These are phyloP conservation scores for Fragilariopsis cylindrus DNA, from an alignment of 108 stramenopile species.

Conservation along the genomic window DNA sequence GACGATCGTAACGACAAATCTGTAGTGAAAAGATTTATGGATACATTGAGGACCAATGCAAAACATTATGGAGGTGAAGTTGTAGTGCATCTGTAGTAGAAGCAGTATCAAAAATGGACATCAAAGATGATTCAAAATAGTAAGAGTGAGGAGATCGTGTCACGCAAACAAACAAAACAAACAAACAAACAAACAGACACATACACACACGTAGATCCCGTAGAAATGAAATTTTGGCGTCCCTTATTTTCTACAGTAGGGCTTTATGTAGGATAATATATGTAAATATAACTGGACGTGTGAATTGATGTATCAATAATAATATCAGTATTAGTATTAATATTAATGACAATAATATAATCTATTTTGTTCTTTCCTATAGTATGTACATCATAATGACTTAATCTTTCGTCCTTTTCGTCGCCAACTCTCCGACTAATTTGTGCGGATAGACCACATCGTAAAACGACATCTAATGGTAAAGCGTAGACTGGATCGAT, in stretches of 20 bases:
- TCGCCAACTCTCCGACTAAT: conserved; percentile 36
- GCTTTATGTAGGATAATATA: too few species aligned
- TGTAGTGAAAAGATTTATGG: conserved; percentile 40
- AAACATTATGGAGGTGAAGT: conserved; percentile 23
- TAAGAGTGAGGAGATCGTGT: too few species aligned
- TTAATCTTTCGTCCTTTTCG: conserved; percentile 43
- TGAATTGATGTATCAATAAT: too few species aligned
- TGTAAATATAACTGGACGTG: too few species aligned
- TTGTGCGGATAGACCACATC: conserved; percentile 60
- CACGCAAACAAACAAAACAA: too few species aligned
- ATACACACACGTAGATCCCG: too few species aligned
- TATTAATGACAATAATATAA: too few species aligned
- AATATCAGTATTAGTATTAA: too few species aligned
- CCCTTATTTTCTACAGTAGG: too few species aligned
- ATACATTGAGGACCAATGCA: conserved; percentile 23
- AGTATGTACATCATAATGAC: conserved; percentile 32
- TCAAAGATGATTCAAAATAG: too few species aligned
- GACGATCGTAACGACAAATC: conserved; percentile 43
- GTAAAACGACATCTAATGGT: conserved; percentile 72
- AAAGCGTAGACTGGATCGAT: conserved; percentile 91
- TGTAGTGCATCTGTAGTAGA: conserved; percentile 22
- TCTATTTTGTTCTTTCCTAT: conserved; percentile 14
- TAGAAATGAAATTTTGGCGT: too few species aligned
- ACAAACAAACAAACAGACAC: too few species aligned
- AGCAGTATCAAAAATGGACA: conserved; percentile 1